A percentile compares a stretch with the other conserved stretches of the same genome.
These are phyloP conservation scores for Coemansia sp. DNA, from an alignment of 192 early-diverging fungal species.

Conservation along the genomic window DNA sequence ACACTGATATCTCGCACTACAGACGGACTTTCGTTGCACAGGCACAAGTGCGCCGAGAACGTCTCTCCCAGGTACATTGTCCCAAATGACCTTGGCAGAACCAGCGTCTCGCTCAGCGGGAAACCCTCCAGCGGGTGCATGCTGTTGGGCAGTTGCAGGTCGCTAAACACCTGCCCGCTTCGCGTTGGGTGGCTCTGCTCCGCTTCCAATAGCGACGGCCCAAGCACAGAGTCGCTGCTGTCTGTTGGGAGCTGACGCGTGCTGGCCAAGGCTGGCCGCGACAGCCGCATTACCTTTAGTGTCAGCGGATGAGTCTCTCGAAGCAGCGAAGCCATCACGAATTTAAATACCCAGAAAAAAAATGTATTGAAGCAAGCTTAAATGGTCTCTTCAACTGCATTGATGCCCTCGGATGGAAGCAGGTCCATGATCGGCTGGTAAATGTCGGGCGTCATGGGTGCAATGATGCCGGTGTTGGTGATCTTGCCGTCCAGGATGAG, in stretches of 20 bases:
- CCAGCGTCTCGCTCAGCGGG: slow-evolving; percentile 65
- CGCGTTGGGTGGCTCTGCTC: slow-evolving; percentile 51
- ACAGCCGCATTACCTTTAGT: slow-evolving; percentile 90
- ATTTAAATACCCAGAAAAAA: neutral
- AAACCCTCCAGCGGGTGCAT: slow-evolving; percentile 58
- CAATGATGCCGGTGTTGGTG: slow-evolving; percentile 80
- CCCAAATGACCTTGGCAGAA: slow-evolving; percentile 84
- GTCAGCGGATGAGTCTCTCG: slow-evolving; percentile 70
- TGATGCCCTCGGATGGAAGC: slow-evolving; percentile 87
- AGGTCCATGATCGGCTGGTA: slow-evolving; percentile 86
- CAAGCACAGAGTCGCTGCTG: slow-evolving; percentile 26
- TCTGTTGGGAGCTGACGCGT: slow-evolving; percentile 52
- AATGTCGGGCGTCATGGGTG: slow-evolving; percentile 86
- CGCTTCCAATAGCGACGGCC: slow-evolving; percentile 32
- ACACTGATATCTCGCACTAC: slow-evolving; percentile 71
- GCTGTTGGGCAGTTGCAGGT: slow-evolving; percentile 30
- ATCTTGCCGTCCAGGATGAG: slow-evolving; percentile 85
- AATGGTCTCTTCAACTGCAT: slow-evolving; percentile 70
- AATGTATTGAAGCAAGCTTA: neutral
- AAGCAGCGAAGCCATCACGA: slow-evolving; percentile 41
- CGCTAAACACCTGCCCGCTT: slow-evolving; percentile 35
- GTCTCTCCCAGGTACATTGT: slow-evolving; percentile 95
- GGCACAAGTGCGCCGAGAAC: slow-evolving; percentile 79
- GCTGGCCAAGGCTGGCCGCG: slow-evolving; percentile 66
- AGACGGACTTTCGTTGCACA: slow-evolving; percentile 78